These are phyloP conservation scores for Trichosphaerium sp. DNA, from an alignment of 78 protist species.

Conservation along the genomic window DNA sequence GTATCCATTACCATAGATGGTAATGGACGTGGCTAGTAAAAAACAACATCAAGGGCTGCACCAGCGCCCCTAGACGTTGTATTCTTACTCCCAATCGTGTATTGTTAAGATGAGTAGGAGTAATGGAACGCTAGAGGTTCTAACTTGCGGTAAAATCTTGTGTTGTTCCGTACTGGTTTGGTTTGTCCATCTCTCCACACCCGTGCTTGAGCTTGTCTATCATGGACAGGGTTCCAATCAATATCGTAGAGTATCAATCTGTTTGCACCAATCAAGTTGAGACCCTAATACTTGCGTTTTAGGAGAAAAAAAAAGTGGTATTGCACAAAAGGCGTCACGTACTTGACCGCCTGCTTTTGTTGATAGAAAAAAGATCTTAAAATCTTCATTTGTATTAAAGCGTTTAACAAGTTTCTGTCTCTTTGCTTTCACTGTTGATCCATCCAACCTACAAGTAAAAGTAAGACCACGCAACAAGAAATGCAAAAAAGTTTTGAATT, in stretches of 20 bases:
- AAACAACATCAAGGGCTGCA: no score
- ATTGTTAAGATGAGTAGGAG: no score
- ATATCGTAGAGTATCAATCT: slow-evolving; percentile 84
- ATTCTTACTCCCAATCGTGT: no score
- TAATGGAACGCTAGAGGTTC: no score
- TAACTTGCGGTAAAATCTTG: no score
- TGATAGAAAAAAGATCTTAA: slow-evolving; percentile 51
- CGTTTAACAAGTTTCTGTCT: slow-evolving; percentile 50
- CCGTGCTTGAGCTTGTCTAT: slow-evolving; percentile 85
- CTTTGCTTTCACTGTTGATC: slow-evolving; percentile 10
- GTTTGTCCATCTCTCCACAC: slow-evolving; percentile 93
- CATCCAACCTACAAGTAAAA: slow-evolving; percentile 61
- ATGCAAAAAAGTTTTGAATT: no score
- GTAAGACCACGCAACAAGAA: background rate
- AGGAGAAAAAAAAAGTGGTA: no score
- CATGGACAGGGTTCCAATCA: slow-evolving; percentile 87
- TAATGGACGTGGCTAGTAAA: no score
- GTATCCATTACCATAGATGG: no score
- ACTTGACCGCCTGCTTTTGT: slow-evolving; percentile 88
- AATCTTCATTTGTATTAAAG: slow-evolving; percentile 54
- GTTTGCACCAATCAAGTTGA: slow-evolving; percentile 92
- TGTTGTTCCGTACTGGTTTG: slow-evolving; percentile 56
- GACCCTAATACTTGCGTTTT: no score
- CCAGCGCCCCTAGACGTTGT: no score
- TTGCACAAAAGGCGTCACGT: no score